Base-by-base conservation (phyloP, 23 red algal genomes). In the Rhodosorus marinus region DNA sequence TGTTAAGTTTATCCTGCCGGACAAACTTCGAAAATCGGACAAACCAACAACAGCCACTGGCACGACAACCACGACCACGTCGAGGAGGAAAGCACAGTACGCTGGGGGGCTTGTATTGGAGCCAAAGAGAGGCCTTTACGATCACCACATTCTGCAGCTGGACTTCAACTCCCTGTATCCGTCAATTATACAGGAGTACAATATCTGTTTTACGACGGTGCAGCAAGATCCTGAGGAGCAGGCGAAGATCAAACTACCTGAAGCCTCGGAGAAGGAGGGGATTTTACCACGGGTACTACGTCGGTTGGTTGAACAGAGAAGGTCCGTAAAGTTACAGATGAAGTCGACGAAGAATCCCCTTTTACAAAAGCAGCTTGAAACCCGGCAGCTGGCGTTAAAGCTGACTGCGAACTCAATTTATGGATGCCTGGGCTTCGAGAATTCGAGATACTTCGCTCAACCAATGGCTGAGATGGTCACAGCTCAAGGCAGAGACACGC, bases 91-190 rank as follows among this genome's bases (percentile, higher is more conserved):
- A 54, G 74, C 90, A 3, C 66, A 72, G 28, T 98, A 98, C 31
- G 60, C 78, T 0, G 90, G 90, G 17, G 90, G 90, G 31, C 70
- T 84, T 17, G 90, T 98, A 28, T 32, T 98, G 1, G 90, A 98
- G 35, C 90, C 90, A 1, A 69, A 80, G 60, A 60, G 55, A 57
- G 90, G 90, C 7, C 67, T 98, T 0, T 98, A 98, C 63, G 77
- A 79, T 25, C 62, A 57, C 8, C 82, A 73, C 57, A 59, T 81
- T 1, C 72, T 98, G 24, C 90, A 98, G 41, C 67, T 98, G 2
- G 90, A 98, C 66, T 98, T 98, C 56, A 98, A 82, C 72, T 86
- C 79, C 2, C 31, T 98, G 31, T 98, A 98, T 51, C 90, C 90
- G 3, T 98, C 90, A 26, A 98, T 98, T 35, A 98, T 98, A 52